A percentile compares a stretch with the other conserved stretches of the same genome.
phyloP scores from a whole-genome alignment of 2,329 filamentous ascomycete genomes.

The Rosellinia necatrix region DNA sequence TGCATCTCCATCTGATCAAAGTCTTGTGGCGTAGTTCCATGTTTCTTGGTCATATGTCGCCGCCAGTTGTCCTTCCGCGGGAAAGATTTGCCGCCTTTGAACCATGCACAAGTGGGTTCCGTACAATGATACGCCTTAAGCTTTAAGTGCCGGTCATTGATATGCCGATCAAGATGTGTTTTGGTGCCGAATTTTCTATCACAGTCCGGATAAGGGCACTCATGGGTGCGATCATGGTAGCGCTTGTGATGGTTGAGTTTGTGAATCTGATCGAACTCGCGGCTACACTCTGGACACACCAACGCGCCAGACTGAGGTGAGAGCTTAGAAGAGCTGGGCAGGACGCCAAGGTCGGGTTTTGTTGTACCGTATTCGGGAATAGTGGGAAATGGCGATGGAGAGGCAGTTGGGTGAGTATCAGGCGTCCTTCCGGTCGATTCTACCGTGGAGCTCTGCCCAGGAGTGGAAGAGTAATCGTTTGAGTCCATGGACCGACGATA shows the following conservation, averaged over 20 bases:
- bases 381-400: conserved; percentile 38
- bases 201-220: conserved; percentile 50
- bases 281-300: conserved; percentile 49
- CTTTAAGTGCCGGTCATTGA: conserved; percentile 66
- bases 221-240: conserved; percentile 62
- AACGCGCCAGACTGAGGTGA: conserved; percentile 31
- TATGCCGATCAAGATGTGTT: conserved; percentile 64
- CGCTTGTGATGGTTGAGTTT: conserved; percentile 66
- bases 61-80: conserved; percentile 68
- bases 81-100: conserved; percentile 63
- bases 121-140: conserved; percentile 64
- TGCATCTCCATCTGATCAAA: conserved; percentile 37
- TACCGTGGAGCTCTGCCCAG: conserved; percentile 38
- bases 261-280: conserved; percentile 61
- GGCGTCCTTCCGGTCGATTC: conserved; percentile 41
- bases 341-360: conserved; percentile 35
- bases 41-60: conserved; percentile 65
- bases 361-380: conserved; percentile 31
- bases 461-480: conserved; percentile 38
- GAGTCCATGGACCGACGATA: conserved; percentile 38
- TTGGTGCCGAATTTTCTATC: conserved; percentile 64
- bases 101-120: conserved; percentile 59
- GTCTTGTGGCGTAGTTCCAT: conserved; percentile 40
- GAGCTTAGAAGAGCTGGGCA: conserved; percentile 35
- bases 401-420: conserved; percentile 39